phyloP scores from a whole-genome alignment of 352 stramenopile species.

The Globisporangium canariense region DNA sequence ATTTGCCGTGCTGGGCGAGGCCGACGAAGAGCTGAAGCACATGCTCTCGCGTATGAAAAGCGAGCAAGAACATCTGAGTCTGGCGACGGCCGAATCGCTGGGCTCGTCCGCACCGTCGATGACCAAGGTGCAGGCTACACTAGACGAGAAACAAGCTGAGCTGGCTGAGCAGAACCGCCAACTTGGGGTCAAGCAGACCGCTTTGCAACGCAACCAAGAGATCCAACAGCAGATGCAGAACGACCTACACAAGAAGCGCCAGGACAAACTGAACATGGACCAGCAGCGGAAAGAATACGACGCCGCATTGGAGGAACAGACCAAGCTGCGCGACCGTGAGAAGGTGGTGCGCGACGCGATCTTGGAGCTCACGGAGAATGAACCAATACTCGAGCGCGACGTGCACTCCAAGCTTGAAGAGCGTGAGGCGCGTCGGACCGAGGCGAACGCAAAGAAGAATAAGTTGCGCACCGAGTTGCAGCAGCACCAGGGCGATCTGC shows the following conservation, averaged over 20 bases:
- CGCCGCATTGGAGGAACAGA: constrained; percentile 45
- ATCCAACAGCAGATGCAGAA: constrained; percentile 55
- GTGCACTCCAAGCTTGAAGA: constrained; percentile 44
- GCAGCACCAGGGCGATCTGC: constrained; percentile 37
- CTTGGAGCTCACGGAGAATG: constrained; percentile 27
- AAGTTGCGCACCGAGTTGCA: constrained; percentile 36
- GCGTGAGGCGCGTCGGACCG: constrained; percentile 27
- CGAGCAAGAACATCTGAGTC: constrained; percentile 37
- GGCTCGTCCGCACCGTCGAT: constrained; percentile 36
- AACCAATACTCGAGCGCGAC: constrained; percentile 41
- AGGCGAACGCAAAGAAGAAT: constrained; percentile 27
- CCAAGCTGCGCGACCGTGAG: constrained; percentile 48
- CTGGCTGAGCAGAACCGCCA: constrained; percentile 47
- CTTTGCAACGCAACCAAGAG: constrained; percentile 43
- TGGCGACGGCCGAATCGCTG: constrained; percentile 25
- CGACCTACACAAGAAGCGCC: constrained; percentile 54
- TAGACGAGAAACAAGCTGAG: constrained; percentile 49
- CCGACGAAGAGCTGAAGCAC: constrained; percentile 31
- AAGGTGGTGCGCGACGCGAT: constrained; percentile 52
- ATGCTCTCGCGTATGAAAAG: constrained; percentile 25
- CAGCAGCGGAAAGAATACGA: constrained; percentile 56
- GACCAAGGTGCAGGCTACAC: constrained; percentile 32
- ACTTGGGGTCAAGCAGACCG: constrained; percentile 50
- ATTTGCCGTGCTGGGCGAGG: constrained; percentile 29
- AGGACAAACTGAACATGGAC: constrained; percentile 52